Base-by-base conservation (phyloP, 2,329 filamentous ascomycete species). In the Camillea tinctor region DNA sequence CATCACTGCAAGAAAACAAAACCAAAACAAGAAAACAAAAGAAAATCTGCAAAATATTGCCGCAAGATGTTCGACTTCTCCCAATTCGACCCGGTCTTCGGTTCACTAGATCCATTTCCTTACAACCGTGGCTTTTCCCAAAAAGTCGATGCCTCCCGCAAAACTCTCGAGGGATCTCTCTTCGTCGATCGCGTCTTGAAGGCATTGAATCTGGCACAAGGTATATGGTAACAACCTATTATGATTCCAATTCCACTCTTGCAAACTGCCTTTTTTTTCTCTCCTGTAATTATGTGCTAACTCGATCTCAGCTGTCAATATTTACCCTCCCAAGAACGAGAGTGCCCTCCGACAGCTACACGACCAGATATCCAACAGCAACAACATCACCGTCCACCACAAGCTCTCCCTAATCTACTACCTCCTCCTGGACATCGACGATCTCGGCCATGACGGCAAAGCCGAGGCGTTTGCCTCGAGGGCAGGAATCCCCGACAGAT, bases 331-430 rank as follows among this genome's bases (percentile, higher is more conserved):
- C 0, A 87, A 86, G 70, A 85, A 84, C 56, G 87, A 90, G 60
- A 81, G 80, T 61, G 85, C 87, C 50, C 81, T 96, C 26, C 84
- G 86, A 66, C 84, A 85, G 48, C 81, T 96, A 5, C 88, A 93
- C 75, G 80, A 86, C 62, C 85, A 87, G 60, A 88, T 96, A 64
- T 84, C 88, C 72, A 81, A 86, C 23, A 85, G 78, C 54, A 64
- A 81, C 57, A 79, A 78, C 54, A 86, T 89, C 66, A 84, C 88
- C 7, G 81, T 85, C 57, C 89, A 93, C 73, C 88, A 93, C 77
- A 93, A 93, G 74, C 86, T 93, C 66, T 91, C 92, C 19, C 83
- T 95, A 53, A 81, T 96, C 64, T 96, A 91, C 80, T 96, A 96
- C 73, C 79, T 96, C 48, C 82, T 96, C 2, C 88, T 92, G 69